phyloP scores from a whole-genome alignment of 2,329 filamentous ascomycete genomes.

The Didymella lethalis region DNA sequence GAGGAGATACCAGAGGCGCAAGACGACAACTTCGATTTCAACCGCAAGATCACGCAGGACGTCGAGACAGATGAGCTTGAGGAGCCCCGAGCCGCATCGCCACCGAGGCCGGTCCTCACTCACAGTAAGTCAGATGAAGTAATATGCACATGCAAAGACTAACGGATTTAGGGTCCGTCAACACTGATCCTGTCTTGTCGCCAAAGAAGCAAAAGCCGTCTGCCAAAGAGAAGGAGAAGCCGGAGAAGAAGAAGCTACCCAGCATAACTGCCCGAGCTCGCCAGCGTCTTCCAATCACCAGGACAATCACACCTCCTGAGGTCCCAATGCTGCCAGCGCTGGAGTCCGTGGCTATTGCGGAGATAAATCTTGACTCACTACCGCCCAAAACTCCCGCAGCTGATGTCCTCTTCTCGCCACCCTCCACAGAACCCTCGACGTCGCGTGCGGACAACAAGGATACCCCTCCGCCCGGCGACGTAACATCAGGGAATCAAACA shows the following conservation, averaged over 20 bases:
- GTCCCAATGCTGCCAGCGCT: constrained; percentile 31
- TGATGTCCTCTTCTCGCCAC: constrained; percentile 55
- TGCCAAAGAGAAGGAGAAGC: constrained; percentile 35
- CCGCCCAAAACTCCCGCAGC: constrained; percentile 52
- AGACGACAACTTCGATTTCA: constrained; percentile 58
- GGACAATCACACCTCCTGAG: constrained; percentile 33
- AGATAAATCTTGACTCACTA: constrained; percentile 47
- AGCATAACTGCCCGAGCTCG: constrained; percentile 35
- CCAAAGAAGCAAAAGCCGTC: constrained; percentile 51
- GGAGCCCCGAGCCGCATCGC: constrained; percentile 29
- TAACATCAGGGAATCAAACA: constrained; percentile 46
- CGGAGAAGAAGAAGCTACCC: constrained; percentile 37
- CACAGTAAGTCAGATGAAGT: constrained; percentile 50
- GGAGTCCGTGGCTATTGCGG: constrained; percentile 35
- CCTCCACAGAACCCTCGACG: constrained; percentile 53
- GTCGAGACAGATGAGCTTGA: constrained; percentile 30
- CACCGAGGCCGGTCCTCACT: constrained; percentile 50
- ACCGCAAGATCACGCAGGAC: constrained; percentile 45
- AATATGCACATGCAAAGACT: constrained; percentile 23
- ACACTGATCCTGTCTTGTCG: constrained; percentile 56
- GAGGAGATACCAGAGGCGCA: constrained; percentile 50
- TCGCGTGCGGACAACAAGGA: constrained; percentile 49
- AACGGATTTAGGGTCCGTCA: constrained; percentile 56
- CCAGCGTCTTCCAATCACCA: constrained; percentile 36
- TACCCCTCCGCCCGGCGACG: constrained; percentile 55